Base-by-base conservation (phyloP, 768 basidiomycete genomes). In the Botryobasidium botryosum region DNA sequence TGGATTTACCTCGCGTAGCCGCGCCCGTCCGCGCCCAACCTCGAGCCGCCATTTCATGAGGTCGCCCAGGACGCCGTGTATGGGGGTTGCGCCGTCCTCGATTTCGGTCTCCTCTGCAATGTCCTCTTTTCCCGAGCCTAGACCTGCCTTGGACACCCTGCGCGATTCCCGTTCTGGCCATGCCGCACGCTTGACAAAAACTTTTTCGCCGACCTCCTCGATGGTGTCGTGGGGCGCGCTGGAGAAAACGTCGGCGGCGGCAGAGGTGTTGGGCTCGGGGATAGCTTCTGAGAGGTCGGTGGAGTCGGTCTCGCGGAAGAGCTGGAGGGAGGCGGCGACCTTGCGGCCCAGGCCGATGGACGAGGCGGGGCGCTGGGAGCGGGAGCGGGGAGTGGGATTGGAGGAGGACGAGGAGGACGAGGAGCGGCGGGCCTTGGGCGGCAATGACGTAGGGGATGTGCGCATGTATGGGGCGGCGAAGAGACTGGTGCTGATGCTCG, bases 91-190 rank as follows among this genome's bases (percentile, higher is more conserved):
- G 20, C 17, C 18, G 37, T n/a, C 12, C 45, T 28, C 15, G 45
- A 46, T 35, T 20, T 32, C 20, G 39, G 1, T n/a, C n/a, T n/a
- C n/a, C n/a, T 18, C 43, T 44, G 17, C 5, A n/a, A 23, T 18
- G 37, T n/a, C 12, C 45, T 28, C 15, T 49, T 49, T 35, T 20
- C 27, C 20, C 43, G 1, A 25, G 44, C 6, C 15, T 42, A 24
- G 44, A 45, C 15, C 20, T n/a, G n/a, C 29, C 40, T 2, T 21
- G 3, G 6, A 25, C 21, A 44, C 21, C 6, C 8, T n/a, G 8
- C 27, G 32, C 18, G 72, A 65, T 62, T 83, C 83, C 32, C 79
- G 72, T 58, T 82, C 81, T 1, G 79, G 80, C 84, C 84, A 85
- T 51, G 81, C 83, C 13, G 84, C 75, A 35, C 83, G 72, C 57